phyloP scores from a whole-genome alignment of 176 grass and related monocot species.

The Cenchrus americanus region DNA sequence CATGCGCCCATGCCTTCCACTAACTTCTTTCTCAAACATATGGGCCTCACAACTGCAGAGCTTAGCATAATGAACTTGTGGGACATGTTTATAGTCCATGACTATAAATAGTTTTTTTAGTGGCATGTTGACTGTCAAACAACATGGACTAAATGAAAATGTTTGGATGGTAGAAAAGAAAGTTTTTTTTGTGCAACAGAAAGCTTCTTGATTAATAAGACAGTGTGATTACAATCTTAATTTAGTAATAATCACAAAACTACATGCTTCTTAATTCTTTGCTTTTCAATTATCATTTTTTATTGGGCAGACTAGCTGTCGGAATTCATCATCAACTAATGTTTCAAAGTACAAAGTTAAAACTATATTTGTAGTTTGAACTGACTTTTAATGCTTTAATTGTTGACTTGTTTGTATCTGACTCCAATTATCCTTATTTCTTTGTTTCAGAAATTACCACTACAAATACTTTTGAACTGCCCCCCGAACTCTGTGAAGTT shows the following conservation, averaged over 20 bases:
- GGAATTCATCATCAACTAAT: too few relatives aligned
- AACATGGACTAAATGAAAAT: too few relatives aligned
- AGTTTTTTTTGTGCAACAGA: too few relatives aligned
- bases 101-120: neutral
- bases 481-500: constrained; percentile 76
- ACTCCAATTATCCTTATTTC: constrained; percentile 16
- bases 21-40: too few relatives aligned
- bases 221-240: too few relatives aligned
- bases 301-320: neutral
- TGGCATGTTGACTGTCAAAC: neutral
- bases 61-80: neutral
- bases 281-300: neutral
- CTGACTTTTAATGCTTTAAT: neutral
- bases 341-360: neutral
- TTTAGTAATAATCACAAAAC: too few relatives aligned
- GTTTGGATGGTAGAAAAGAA: too few relatives aligned
- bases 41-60: neutral
- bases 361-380: neutral
- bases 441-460: constrained; percentile 35
- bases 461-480: constrained; percentile 50
- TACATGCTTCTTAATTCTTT: too few relatives aligned
- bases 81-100: neutral
- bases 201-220: too few relatives aligned
- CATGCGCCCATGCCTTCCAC: neutral
- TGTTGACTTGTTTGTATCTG: neutral